Evolutionary conservation across 176 grass and related monocot genomes (phyloP).

Genomic region (Triticum monococcum): DNA sequence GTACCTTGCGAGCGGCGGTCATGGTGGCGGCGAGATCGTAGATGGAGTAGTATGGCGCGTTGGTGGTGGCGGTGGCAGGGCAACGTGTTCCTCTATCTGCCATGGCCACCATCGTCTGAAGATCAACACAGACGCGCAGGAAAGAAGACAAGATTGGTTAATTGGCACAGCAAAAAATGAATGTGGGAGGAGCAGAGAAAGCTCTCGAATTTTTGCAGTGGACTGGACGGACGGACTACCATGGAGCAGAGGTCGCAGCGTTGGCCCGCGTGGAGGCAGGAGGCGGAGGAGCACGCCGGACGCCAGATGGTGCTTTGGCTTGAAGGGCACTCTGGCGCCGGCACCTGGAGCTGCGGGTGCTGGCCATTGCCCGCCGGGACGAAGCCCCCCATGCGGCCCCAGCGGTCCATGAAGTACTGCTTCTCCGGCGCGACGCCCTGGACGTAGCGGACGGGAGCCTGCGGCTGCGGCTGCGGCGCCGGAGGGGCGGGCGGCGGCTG

Average conservation of each 20-base stretch:
- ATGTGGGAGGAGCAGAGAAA: too few species aligned
- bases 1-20: constrained; percentile 42
- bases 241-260: constrained; percentile 65
- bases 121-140: too few species aligned
- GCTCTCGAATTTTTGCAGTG: too few species aligned
- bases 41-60: constrained; percentile 42
- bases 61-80: not conserved
- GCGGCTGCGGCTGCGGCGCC: not conserved
- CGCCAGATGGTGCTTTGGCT: constrained; percentile 56
- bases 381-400: constrained; percentile 23
- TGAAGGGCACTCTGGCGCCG: constrained; percentile 65
- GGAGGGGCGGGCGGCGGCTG: not conserved
- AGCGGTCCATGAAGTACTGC: constrained; percentile 41
- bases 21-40: constrained; percentile 50
- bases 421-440: constrained; percentile 27
- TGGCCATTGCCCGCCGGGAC: not conserved
- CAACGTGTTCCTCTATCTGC: too few species aligned
- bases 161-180: too few species aligned
- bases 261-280: constrained; percentile 35
- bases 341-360: not conserved
- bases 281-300: constrained; percentile 26
- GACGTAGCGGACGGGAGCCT: constrained; percentile 17
- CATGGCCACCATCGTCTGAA: too few species aligned
- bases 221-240: not conserved
- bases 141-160: too few species aligned